These are phyloP conservation scores for Rubia tinctorum DNA, from an alignment of 305 asterid species.

Conservation along the genomic window DNA sequence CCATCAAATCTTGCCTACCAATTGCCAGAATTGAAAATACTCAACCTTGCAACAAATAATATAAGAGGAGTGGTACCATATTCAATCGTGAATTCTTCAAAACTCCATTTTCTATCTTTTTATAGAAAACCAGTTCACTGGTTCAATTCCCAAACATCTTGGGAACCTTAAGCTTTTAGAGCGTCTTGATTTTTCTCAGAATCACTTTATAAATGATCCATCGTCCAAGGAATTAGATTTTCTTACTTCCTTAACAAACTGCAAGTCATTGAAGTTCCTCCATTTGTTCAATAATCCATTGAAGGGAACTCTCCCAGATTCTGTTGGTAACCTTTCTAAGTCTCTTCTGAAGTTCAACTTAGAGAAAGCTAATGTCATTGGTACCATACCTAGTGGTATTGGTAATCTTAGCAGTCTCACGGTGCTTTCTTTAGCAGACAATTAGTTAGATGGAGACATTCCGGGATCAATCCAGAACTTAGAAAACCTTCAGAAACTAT, in stretches of 20 bases:
- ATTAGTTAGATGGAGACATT: conserved; percentile 8
- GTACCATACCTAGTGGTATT: conserved; percentile 7
- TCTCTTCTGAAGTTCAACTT: neutral
- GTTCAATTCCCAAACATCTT: conserved; percentile 8
- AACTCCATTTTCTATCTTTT: neutral
- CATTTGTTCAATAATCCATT: neutral
- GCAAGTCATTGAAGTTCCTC: neutral
- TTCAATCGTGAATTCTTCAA: conserved; percentile 5
- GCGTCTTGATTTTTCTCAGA: neutral
- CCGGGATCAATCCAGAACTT: conserved; percentile 5
- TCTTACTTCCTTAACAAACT: conserved; percentile 3
- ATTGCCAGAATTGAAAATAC: neutral
- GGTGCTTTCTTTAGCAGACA: neutral
- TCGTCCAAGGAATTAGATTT: conserved; percentile 5
- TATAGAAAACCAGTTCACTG: neutral
- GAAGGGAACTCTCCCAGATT: conserved; percentile 14
- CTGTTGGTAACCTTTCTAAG: conserved; percentile 24
- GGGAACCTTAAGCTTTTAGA: conserved; percentile 9
- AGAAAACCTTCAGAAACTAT: conserved; percentile 11
- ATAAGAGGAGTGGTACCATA: neutral
- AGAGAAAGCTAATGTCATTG: neutral
- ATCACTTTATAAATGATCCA: neutral
- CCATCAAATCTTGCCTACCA: neutral
- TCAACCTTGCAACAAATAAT: neutral
- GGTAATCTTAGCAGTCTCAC: conserved; percentile 17